A percentile compares a stretch with the other conserved stretches of the same genome.
Evolutionary conservation across 495 filamentous ascomycete species (phyloP).

Genomic region (Cercophora sp.): DNA sequence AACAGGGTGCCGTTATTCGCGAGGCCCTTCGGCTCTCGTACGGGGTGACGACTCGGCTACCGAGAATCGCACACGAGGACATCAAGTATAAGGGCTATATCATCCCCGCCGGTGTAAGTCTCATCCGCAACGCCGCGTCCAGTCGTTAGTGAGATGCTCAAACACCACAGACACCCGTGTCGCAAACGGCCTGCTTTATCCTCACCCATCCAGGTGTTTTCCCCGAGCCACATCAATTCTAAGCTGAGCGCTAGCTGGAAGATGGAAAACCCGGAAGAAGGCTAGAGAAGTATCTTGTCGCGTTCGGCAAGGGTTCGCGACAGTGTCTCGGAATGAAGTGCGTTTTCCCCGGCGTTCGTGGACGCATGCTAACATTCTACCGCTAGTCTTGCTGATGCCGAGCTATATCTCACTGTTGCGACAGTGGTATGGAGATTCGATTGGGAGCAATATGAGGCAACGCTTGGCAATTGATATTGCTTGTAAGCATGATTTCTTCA

Average conservation of each 20-base stretch:
- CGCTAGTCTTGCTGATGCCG: constrained; percentile 24
- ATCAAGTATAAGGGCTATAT: constrained; percentile 21
- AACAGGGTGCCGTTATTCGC: constrained; percentile 38
- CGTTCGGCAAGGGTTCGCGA: constrained; percentile 46
- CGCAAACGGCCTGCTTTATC: constrained; percentile 28
- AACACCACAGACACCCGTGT: constrained; percentile 22
- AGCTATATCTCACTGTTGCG: constrained; percentile 13
- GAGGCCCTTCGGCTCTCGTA: constrained; percentile 47
- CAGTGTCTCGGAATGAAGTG: constrained; percentile 50
- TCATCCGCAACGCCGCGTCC: too few relatives aligned
- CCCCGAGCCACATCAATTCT: constrained; percentile 43
- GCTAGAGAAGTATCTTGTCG: constrained; percentile 46
- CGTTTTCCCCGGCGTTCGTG: background rate
- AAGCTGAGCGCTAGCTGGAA: constrained; percentile 50
- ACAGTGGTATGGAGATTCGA: constrained; percentile 14
- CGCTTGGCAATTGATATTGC: constrained; percentile 15
- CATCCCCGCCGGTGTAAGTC: constrained; percentile 23
- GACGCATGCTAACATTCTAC: background rate
- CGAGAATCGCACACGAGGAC: constrained; percentile 34
- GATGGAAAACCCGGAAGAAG: constrained; percentile 24
- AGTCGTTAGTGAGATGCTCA: too few relatives aligned
- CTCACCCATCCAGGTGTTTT: constrained; percentile 42
- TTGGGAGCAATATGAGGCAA: constrained; percentile 20
- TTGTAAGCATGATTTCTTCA: constrained; percentile 17
- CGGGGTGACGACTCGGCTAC: constrained; percentile 37